Conservation (phyloP, 192 early-diverging fungal genomes). For the Obelidium mucronatum region DNA sequence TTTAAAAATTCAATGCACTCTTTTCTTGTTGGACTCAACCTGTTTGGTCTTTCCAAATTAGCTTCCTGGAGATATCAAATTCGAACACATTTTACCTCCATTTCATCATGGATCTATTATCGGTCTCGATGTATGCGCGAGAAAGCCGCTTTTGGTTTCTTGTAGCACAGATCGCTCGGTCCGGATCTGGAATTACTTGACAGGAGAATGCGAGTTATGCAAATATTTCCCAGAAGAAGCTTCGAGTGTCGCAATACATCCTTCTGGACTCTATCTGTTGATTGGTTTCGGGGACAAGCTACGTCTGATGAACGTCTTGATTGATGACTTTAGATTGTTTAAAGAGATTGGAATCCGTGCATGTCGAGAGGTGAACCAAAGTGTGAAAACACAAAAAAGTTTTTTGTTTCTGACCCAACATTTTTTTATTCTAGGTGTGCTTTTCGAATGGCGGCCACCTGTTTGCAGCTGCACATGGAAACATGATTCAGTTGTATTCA, state of each 20-base stretch:
- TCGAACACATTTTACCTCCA: conserved; percentile 44
- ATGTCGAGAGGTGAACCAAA: conserved; percentile 58
- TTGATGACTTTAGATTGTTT: conserved; percentile 61
- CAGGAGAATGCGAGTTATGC: conserved; percentile 55
- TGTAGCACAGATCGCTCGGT: conserved; percentile 55
- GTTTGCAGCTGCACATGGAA: conserved; percentile 63
- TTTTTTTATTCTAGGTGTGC: conserved; percentile 48
- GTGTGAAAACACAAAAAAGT: no score
- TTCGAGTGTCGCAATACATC: conserved; percentile 59
- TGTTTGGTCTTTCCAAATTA: no score
- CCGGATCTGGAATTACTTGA: conserved; percentile 66
- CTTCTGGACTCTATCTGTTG: conserved; percentile 61
- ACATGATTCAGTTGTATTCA: conserved; percentile 59
- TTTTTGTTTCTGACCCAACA: no score
- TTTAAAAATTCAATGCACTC: no score
- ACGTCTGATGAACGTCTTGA: conserved; percentile 60
- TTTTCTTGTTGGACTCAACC: no score
- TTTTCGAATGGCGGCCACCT: conserved; percentile 65
- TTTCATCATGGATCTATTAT: conserved; percentile 60
- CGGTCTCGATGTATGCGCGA: conserved; percentile 58
- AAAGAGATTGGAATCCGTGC: conserved; percentile 60
- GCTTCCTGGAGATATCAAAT: no score
- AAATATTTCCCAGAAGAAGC: conserved; percentile 64
- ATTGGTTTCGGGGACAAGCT: conserved; percentile 68
- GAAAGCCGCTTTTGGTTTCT: conserved; percentile 62